phyloP scores from a whole-genome alignment of 78 protist species.

The Guillardia theta region DNA sequence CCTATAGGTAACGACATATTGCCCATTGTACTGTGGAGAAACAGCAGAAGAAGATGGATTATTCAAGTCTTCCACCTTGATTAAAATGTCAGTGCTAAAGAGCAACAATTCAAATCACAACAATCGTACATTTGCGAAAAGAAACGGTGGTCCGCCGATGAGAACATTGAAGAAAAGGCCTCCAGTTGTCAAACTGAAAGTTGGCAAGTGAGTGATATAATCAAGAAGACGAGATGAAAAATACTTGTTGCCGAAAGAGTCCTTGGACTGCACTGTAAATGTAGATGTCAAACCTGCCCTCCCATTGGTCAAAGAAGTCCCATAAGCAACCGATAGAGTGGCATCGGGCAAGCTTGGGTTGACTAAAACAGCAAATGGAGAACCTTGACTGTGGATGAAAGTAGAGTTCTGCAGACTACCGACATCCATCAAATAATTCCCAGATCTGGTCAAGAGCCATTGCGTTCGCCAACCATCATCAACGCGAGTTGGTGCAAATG shows the following conservation, averaged over 20 bases:
- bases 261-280: neutral
- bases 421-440: neutral
- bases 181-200: neutral
- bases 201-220: no score
- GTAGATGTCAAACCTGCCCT: neutral
- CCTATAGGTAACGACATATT: neutral
- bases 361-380: neutral
- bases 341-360: neutral
- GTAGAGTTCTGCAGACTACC: neutral
- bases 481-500: neutral
- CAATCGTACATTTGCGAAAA: no score
- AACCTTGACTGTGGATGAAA: neutral
- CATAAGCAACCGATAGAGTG: neutral
- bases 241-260: neutral
- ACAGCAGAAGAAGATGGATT: no score
- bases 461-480: neutral
- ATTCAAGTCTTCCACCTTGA: no score
- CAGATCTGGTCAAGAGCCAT: neutral
- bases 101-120: no score
- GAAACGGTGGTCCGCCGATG: neutral
- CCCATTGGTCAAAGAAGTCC: neutral
- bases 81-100: no score
- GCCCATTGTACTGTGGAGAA: neutral
- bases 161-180: neutral
- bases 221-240: no score